These are phyloP conservation scores for Colletotrichum camelliae DNA, from an alignment of 2,329 filamentous ascomycete genomes.

Conservation along the genomic window DNA sequence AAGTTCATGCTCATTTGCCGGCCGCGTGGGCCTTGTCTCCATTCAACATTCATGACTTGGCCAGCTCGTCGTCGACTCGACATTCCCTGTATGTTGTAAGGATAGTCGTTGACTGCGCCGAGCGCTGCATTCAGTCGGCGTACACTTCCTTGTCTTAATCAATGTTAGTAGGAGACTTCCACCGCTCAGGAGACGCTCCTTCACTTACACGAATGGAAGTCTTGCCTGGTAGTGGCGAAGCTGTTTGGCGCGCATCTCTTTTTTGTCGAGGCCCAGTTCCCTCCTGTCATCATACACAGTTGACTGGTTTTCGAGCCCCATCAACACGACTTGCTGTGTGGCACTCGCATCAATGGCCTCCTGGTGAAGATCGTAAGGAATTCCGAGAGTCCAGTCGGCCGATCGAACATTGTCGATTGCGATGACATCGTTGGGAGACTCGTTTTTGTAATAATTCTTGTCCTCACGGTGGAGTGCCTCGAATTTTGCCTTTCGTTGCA, in stretches of 20 bases:
- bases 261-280: background rate
- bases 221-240: background rate
- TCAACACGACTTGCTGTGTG: background rate
- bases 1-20: conserved; percentile 1
- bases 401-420: background rate
- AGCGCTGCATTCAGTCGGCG: background rate
- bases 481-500: background rate
- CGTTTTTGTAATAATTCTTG: background rate
- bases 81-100: background rate
- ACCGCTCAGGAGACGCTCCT: background rate
- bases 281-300: background rate
- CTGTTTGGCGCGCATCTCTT: background rate
- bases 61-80: background rate
- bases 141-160: background rate
- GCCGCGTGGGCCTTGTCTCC: background rate
- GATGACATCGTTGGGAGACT: background rate
- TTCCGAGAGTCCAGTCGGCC: background rate
- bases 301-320: background rate
- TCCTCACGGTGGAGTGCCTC: background rate
- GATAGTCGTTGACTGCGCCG: background rate
- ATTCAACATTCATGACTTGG: conserved; percentile 19
- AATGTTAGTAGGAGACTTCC: background rate
- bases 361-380: background rate
- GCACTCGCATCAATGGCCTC: background rate
- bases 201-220: background rate